Conservation (phyloP, 345 rosid genomes). For the Pelargonium nanum region DNA sequence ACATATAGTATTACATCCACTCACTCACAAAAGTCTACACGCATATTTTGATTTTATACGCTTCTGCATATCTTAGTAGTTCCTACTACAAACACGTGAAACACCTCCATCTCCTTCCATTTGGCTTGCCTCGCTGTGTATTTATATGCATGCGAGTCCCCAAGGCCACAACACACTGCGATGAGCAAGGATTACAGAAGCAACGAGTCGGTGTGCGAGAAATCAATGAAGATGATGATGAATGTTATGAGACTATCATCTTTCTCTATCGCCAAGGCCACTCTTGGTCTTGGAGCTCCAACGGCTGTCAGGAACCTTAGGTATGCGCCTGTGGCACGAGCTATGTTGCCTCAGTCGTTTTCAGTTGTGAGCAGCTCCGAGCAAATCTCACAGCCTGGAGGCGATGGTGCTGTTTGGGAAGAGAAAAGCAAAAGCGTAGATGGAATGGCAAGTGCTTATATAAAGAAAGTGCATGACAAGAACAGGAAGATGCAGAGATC, state of each 20-base stretch:
- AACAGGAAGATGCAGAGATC: conserved; percentile 13
- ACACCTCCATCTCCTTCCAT: too few species aligned
- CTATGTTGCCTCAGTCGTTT: neutral
- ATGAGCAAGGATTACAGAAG: conserved; percentile 25
- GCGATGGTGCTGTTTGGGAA: conserved; percentile 11
- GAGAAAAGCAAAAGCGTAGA: conserved; percentile 21
- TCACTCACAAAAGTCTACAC: too few species aligned
- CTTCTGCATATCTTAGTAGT: too few species aligned
- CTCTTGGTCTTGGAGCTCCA: conserved; percentile 30
- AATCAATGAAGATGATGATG: conserved; percentile 36
- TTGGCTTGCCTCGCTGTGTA: too few species aligned
- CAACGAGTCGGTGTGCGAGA: conserved; percentile 32
- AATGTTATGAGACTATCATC: conserved; percentile 38
- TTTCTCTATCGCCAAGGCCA: conserved; percentile 36
- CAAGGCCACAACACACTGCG: too few species aligned
- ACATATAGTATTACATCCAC: too few species aligned
- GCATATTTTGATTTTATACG: too few species aligned
- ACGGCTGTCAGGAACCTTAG: conserved; percentile 8
- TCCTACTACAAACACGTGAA: too few species aligned
- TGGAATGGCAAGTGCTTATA: conserved; percentile 26
- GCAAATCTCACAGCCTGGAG: conserved; percentile 19
- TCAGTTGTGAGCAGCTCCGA: conserved; percentile 19
- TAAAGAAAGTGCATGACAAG: conserved; percentile 39
- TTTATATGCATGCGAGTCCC: too few species aligned
- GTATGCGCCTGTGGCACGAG: conserved; percentile 20